phyloP scores from a whole-genome alignment of 371 early-diverging fungal species.

The Lichtheimia ornata region DNA sequence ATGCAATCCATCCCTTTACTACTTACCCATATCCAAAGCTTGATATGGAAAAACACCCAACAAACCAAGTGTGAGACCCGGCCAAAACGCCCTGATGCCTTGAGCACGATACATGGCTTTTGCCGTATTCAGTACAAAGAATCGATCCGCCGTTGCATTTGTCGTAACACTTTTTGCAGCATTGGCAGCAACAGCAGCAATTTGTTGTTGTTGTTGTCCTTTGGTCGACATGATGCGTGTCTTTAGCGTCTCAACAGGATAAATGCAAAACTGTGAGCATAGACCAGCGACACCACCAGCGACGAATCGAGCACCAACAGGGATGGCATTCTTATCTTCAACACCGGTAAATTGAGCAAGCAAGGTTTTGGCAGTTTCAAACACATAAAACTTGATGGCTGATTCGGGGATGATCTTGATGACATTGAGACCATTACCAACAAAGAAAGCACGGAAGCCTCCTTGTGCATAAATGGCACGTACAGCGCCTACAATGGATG shows the following conservation, averaged over 20 bases:
- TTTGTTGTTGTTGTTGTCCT: not conserved
- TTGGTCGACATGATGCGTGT: slow-evolving; percentile 75
- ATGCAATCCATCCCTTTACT: too few relatives aligned
- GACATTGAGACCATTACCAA: slow-evolving; percentile 85
- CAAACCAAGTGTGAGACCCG: slow-evolving; percentile 64
- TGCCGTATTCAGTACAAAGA: slow-evolving; percentile 46
- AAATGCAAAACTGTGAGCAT: slow-evolving; percentile 74
- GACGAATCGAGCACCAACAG: slow-evolving; percentile 67
- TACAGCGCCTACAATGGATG: slow-evolving; percentile 39
- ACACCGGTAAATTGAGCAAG: slow-evolving; percentile 51
- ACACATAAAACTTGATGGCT: slow-evolving; percentile 75
- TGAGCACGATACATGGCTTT: slow-evolving; percentile 59
- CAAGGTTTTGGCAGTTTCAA: slow-evolving; percentile 66
- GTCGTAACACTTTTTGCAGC: not conserved
- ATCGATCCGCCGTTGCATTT: slow-evolving; percentile 6
- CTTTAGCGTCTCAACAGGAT: slow-evolving; percentile 81
- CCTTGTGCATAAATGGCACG: slow-evolving; percentile 61
- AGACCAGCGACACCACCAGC: slow-evolving; percentile 86
- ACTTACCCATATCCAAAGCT: slow-evolving; percentile 69
- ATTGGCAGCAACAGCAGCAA: not conserved
- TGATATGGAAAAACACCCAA: slow-evolving; percentile 85
- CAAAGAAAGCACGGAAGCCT: slow-evolving; percentile 75
- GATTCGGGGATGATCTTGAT: slow-evolving; percentile 84
- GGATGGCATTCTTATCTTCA: slow-evolving; percentile 57
- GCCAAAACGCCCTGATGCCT: slow-evolving; percentile 74